Percentiles rank a stretch among this genome's conserved stretches.
phyloP scores from a whole-genome alignment of 1,284 basidiomycete species.

The Cryptococcus deneoformans region DNA sequence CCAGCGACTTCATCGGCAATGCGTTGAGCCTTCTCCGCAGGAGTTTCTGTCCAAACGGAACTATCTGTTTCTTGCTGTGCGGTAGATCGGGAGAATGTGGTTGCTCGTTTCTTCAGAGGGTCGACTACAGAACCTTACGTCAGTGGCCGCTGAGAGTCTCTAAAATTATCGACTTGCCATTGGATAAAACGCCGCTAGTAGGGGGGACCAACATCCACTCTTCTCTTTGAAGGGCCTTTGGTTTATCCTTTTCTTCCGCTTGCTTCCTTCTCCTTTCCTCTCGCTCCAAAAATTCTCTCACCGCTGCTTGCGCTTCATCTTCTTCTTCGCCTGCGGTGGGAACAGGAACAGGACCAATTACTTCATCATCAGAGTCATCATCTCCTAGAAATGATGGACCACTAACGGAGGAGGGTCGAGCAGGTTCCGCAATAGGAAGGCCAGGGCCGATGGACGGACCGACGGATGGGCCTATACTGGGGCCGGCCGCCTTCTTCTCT shows the following conservation, averaged over 20 bases:
- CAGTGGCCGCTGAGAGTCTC: not conserved
- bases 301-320: slow-evolving; percentile 55
- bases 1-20: slow-evolving; percentile 82
- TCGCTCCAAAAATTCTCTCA: slow-evolving; percentile 71
- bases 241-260: slow-evolving; percentile 62
- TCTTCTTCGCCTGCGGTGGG: slow-evolving; percentile 48
- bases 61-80: slow-evolving; percentile 49
- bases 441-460: not conserved
- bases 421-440: slow-evolving; percentile 23
- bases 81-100: slow-evolving; percentile 45
- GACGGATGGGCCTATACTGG: slow-evolving; percentile 2
- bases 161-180: slow-evolving; percentile 56
- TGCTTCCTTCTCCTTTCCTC: slow-evolving; percentile 59
- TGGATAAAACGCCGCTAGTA: slow-evolving; percentile 67
- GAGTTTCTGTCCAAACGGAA: slow-evolving; percentile 90
- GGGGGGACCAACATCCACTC: slow-evolving; percentile 97
- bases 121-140: slow-evolving; percentile 56
- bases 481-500: not conserved
- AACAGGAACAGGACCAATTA: slow-evolving; percentile 26
- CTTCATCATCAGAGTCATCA: slow-evolving; percentile 33
- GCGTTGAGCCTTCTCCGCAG: slow-evolving; percentile 76
- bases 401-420: not conserved
- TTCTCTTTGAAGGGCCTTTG: slow-evolving; percentile 72
- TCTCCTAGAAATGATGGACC: slow-evolving; percentile 31
- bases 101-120: slow-evolving; percentile 66